Conservation (phyloP, 768 basidiomycete genomes). For the Symmetrospora coprosmae region DNA sequence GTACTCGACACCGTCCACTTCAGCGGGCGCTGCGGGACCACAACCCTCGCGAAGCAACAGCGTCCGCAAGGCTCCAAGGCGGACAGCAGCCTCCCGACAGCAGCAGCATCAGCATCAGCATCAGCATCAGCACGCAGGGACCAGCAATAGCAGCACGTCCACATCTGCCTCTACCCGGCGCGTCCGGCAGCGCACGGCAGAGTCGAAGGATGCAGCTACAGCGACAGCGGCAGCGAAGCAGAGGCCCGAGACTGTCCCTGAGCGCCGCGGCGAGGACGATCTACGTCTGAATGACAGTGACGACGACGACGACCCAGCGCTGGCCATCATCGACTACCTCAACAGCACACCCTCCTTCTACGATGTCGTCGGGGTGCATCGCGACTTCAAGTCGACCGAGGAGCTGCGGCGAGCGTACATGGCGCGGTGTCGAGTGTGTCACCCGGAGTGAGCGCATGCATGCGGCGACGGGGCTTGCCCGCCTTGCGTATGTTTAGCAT, state of each 20-base stretch:
- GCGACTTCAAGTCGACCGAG: constrained; percentile 2
- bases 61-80: too few relatives aligned
- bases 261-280: background rate
- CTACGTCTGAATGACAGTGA: background rate
- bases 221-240: background rate
- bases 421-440: constrained; percentile 57
- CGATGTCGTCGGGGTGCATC: constrained; percentile 9
- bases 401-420: constrained; percentile 54
- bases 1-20: background rate
- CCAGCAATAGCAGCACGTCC: too few relatives aligned
- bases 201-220: too few relatives aligned
- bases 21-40: background rate
- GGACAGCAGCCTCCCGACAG: background rate
- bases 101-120: background rate
- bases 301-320: background rate
- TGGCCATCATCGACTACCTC: constrained; percentile 1
- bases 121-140: background rate
- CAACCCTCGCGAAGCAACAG: background rate
- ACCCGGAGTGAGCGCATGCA: constrained; percentile 77
- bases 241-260: background rate
- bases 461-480: too few relatives aligned
- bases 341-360: constrained; percentile 5
- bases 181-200: too few relatives aligned
- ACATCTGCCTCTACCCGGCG: too few relatives aligned
- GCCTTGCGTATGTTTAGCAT: background rate